Percentiles rank a stretch among this genome's conserved stretches.
Evolutionary conservation across 352 stramenopile genomes (phyloP).

Genomic region (Pythium sp.): DNA sequence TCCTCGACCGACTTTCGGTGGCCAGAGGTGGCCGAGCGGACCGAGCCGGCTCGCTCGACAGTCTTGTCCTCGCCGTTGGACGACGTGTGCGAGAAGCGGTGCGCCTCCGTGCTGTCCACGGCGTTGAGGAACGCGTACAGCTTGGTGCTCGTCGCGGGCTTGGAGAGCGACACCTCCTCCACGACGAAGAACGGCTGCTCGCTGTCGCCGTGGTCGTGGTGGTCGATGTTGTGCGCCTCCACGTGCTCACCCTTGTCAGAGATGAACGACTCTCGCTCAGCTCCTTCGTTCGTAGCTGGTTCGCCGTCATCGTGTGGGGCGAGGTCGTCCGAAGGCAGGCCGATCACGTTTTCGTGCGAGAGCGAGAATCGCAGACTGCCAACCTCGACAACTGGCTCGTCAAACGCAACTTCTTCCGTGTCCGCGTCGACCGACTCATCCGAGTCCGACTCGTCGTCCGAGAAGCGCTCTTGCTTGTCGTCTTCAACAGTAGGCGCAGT

Average conservation of each 20-base stretch:
- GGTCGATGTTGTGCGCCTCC: conserved; percentile 20
- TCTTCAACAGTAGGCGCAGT: conserved; percentile 19
- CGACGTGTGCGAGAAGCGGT: conserved; percentile 17
- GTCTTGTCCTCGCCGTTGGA: conserved; percentile 19
- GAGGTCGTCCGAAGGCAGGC: neutral
- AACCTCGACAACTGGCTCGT: conserved; percentile 1
- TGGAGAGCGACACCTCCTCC: conserved; percentile 27
- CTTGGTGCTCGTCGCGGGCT: conserved; percentile 36
- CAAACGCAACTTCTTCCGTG: neutral
- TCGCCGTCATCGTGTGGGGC: neutral
- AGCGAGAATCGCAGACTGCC: neutral
- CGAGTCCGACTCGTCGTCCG: neutral
- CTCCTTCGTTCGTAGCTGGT: conserved; percentile 3
- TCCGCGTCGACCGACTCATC: neutral
- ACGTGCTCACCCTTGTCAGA: conserved; percentile 6
- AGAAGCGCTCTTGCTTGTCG: conserved; percentile 6
- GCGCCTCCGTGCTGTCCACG: conserved; percentile 29
- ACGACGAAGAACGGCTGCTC: conserved; percentile 38
- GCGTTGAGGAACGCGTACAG: conserved; percentile 52
- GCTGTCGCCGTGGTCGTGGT: conserved; percentile 25
- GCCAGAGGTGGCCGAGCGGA: conserved; percentile 2
- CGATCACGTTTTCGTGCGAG: conserved; percentile 13
- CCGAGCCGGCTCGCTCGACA: conserved; percentile 5
- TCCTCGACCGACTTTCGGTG: conserved; percentile 14
- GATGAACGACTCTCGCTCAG: neutral